phyloP scores from a whole-genome alignment of 805 yeast genomes.

The Schwanniomyces vanrijiae region DNA sequence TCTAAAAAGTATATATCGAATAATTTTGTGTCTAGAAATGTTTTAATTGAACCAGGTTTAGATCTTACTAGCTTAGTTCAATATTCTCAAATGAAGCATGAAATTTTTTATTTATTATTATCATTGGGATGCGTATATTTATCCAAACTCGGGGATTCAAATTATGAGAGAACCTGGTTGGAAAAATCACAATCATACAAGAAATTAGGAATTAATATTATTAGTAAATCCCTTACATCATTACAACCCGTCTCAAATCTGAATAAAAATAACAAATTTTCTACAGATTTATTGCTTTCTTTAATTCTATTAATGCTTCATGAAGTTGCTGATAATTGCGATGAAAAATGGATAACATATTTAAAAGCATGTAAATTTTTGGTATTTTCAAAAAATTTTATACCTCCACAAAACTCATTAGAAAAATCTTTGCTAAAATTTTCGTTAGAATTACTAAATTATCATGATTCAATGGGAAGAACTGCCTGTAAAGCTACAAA shows the following conservation, averaged over 20 bases:
- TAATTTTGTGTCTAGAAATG: constrained; percentile 3
- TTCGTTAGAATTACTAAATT: constrained; percentile 22
- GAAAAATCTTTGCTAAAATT: constrained; percentile 20
- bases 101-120: constrained; percentile 22
- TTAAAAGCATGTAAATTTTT: constrained; percentile 17
- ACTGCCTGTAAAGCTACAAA: constrained; percentile 28
- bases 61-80: constrained; percentile 20
- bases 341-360: constrained; percentile 20
- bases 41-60: constrained; percentile 23
- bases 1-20: constrained; percentile 4
- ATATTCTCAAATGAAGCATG: constrained; percentile 21
- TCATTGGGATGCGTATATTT: constrained; percentile 26
- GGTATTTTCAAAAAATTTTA: constrained; percentile 14
- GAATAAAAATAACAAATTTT: neutral
- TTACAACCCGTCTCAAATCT: neutral
- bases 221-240: constrained; percentile 8
- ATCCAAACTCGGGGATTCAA: constrained; percentile 12
- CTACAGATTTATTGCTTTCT: constrained; percentile 18
- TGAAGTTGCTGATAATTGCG: constrained; percentile 27
- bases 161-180: constrained; percentile 16
- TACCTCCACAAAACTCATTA: constrained; percentile 15
- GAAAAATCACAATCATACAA: constrained; percentile 15
- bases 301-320: constrained; percentile 22
- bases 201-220: constrained; percentile 13
- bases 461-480: constrained; percentile 27